Conservation (phyloP, 129 eudicot species). For the Calendula officinalis region DNA sequence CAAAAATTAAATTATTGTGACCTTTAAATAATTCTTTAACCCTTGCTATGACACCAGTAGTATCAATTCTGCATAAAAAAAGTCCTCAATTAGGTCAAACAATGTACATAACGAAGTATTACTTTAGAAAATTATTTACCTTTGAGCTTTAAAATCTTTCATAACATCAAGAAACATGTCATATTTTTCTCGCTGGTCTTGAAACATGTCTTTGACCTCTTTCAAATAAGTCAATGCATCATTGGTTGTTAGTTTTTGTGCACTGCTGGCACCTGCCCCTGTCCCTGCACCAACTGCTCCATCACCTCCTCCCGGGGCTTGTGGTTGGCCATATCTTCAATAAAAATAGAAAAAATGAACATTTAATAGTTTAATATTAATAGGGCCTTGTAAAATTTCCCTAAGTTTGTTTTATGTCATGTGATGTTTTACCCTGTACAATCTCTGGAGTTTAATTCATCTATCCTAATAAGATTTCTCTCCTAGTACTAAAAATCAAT, state of each 20-base stretch:
- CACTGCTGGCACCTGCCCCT: constrained; percentile 43
- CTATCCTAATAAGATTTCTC: constrained; percentile 2
- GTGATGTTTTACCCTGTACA: neutral
- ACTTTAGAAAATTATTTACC: constrained; percentile 36
- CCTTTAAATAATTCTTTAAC: constrained; percentile 90
- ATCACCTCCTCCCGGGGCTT: constrained; percentile 48
- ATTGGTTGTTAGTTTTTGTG: constrained; percentile 44
- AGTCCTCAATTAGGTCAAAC: constrained; percentile 3
- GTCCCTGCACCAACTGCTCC: constrained; percentile 43
- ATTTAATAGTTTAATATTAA: neutral
- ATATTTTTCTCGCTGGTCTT: constrained; percentile 76
- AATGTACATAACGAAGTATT: neutral
- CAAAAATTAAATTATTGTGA: constrained; percentile 71
- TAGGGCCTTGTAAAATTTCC: neutral
- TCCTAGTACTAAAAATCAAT: neutral
- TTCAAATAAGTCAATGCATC: constrained; percentile 84
- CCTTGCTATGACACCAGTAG: constrained; percentile 79
- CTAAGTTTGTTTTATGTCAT: neutral
- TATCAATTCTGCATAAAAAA: constrained; percentile 70
- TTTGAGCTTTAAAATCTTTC: constrained; percentile 86
- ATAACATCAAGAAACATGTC: constrained; percentile 75
- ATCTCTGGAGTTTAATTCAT: neutral
- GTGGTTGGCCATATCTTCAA: constrained; percentile 70
- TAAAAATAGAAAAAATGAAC: neutral
- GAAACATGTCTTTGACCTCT: constrained; percentile 89